These are phyloP conservation scores for Thelephora aurantiotincta DNA, from an alignment of 768 basidiomycete genomes.

Conservation along the genomic window DNA sequence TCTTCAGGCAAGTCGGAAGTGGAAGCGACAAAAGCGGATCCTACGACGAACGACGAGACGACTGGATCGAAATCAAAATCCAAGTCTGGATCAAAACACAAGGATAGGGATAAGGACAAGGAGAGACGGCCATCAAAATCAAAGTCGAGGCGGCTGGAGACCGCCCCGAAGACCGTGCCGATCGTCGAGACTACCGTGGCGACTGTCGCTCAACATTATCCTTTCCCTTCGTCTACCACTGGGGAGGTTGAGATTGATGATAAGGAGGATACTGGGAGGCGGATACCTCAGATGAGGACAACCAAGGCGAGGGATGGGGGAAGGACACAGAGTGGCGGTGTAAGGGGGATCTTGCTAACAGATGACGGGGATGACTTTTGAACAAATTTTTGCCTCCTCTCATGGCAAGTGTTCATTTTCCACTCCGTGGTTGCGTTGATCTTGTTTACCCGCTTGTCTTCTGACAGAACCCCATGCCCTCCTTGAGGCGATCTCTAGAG, in stretches of 20 bases:
- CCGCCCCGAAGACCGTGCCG: slow-evolving; percentile 23
- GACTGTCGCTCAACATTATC: slow-evolving; percentile 27
- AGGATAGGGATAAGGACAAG: slow-evolving; percentile 21
- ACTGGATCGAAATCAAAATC: slow-evolving; percentile 5
- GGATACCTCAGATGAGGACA: slow-evolving; percentile 49
- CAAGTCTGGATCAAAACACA: slow-evolving; percentile 10
- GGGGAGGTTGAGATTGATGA: slow-evolving; percentile 6
- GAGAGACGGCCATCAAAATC: slow-evolving; percentile 24
- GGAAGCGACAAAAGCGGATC: neutral
- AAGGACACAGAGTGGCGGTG: slow-evolving; percentile 77
- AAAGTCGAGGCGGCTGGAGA: slow-evolving; percentile 26
- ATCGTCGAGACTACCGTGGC: slow-evolving; percentile 22
- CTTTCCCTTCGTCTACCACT: slow-evolving; percentile 42
- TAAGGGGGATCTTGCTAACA: slow-evolving; percentile 51
- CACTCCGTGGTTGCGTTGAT: too few relatives aligned
- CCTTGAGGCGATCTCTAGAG: too few relatives aligned
- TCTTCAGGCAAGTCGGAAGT: neutral
- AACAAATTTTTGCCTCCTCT: neutral
- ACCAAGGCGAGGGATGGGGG: slow-evolving; percentile 68
- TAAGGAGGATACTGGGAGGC: slow-evolving; percentile 9
- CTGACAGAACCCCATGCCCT: too few relatives aligned
- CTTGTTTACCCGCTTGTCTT: too few relatives aligned
- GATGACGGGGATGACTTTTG: slow-evolving; percentile 19
- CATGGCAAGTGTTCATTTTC: too few relatives aligned
- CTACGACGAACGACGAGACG: too few relatives aligned